These are phyloP conservation scores for Talaromyces sp. DNA, from an alignment of 2,329 filamentous ascomycete species.

Conservation along the genomic window DNA sequence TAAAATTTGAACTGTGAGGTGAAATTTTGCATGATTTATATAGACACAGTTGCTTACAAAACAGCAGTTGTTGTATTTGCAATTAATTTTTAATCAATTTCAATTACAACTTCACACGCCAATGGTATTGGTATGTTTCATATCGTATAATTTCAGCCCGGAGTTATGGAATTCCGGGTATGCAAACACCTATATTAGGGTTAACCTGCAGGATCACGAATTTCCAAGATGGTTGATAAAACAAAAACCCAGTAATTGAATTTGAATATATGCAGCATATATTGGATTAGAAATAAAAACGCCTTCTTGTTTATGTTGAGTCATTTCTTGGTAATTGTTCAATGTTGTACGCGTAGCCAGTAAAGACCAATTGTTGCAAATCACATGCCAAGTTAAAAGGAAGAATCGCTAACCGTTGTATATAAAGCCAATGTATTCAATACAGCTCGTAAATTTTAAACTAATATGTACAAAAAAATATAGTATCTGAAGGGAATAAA, in stretches of 20 bases:
- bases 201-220: neutral
- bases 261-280: neutral
- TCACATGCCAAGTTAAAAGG: too few species aligned
- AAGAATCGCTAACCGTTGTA: too few species aligned
- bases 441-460: too few species aligned
- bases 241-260: neutral
- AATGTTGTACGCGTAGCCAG: too few species aligned
- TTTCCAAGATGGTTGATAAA: neutral
- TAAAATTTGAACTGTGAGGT: neutral
- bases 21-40: neutral
- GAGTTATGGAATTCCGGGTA: neutral
- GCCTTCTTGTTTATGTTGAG: too few species aligned
- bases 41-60: neutral
- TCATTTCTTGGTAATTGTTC: too few species aligned
- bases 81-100: neutral
- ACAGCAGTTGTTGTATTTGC: neutral
- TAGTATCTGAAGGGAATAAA: too few species aligned
- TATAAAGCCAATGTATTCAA: too few species aligned
- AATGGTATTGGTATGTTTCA: neutral
- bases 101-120: neutral
- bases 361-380: too few species aligned
- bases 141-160: neutral
- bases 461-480: too few species aligned
- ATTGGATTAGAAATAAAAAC: neutral
- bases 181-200: neutral